These are phyloP conservation scores for Cladochytrium replicatum DNA, from an alignment of 192 early-diverging fungal genomes.

Conservation along the genomic window DNA sequence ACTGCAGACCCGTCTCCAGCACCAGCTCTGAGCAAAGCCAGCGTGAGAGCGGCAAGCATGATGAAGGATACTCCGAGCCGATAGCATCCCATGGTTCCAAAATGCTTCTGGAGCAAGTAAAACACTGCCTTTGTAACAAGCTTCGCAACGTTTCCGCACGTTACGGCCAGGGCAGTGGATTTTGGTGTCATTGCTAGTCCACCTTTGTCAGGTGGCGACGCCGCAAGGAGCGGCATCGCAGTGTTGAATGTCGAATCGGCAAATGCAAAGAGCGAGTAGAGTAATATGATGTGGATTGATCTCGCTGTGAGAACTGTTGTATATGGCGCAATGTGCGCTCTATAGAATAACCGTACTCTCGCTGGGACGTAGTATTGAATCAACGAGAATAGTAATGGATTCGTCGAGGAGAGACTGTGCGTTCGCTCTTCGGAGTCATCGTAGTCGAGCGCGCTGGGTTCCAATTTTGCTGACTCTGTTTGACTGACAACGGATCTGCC, in stretches of 20 bases:
- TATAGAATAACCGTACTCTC: too few species aligned
- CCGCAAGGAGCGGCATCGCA: slow-evolving; percentile 24
- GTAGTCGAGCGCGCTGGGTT: too few species aligned
- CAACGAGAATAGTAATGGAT: too few species aligned
- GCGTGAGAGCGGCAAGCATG: slow-evolving; percentile 20
- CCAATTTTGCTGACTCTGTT: too few species aligned
- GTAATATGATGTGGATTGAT: slow-evolving; percentile 16
- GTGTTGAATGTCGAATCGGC: slow-evolving; percentile 24
- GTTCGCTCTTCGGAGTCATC: too few species aligned
- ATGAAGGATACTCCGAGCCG: slow-evolving; percentile 14
- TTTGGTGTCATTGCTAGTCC: slow-evolving; percentile 19
- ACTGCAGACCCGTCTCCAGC: neutral
- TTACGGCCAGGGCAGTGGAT: slow-evolving; percentile 20
- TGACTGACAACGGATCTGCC: too few species aligned
- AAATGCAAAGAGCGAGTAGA: slow-evolving; percentile 21
- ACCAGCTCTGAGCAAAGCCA: too few species aligned
- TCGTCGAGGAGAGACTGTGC: too few species aligned
- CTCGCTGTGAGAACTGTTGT: slow-evolving; percentile 7
- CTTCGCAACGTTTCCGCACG: slow-evolving; percentile 13
- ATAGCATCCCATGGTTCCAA: slow-evolving; percentile 24
- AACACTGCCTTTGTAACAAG: slow-evolving; percentile 25
- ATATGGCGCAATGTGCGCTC: too few species aligned
- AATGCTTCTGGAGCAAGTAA: slow-evolving; percentile 13
- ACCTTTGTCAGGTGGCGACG: slow-evolving; percentile 9
- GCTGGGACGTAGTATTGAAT: too few species aligned